A percentile compares a stretch with the other conserved stretches of the same genome.
These are phyloP conservation scores for Fremontodendron californicum DNA, from an alignment of 345 rosid genomes.

Conservation along the genomic window DNA sequence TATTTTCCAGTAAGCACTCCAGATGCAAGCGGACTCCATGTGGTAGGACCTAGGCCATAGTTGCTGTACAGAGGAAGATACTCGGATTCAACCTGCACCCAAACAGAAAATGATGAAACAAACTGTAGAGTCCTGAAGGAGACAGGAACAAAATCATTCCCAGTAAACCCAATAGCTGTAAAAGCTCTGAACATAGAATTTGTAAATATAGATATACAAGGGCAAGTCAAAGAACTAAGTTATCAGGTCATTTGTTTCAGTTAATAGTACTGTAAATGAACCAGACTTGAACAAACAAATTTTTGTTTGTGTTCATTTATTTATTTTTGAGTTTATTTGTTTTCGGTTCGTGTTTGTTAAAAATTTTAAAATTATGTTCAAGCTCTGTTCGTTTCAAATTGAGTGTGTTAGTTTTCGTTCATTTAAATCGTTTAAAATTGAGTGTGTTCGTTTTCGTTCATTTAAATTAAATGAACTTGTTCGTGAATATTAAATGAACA, in stretches of 20 bases:
- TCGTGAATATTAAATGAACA: no score
- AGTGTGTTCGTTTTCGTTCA: no score
- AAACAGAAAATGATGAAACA: constrained; percentile 4
- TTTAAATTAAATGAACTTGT: no score
- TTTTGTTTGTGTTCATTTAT: no score
- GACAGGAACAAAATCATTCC: background rate
- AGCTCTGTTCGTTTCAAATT: no score
- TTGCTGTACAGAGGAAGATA: constrained; percentile 76
- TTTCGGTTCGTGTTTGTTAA: no score
- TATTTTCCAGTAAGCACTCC: constrained; percentile 98
- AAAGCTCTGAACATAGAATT: background rate
- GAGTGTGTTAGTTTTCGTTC: no score
- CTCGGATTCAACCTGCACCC: constrained; percentile 81
- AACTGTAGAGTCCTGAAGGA: background rate
- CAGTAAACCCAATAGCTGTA: background rate
- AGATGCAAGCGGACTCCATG: constrained; percentile 98
- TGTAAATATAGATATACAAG: background rate
- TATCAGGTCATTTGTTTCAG: background rate
- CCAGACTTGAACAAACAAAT: no score
- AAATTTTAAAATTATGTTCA: no score
- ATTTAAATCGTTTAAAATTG: no score
- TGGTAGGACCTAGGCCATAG: constrained; percentile 89
- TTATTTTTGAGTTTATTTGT: no score
- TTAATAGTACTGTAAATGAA: no score
- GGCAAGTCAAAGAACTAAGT: background rate